phyloP scores from a whole-genome alignment of 2,329 filamentous ascomycete genomes.

The Arthrobotrys sinensis region DNA sequence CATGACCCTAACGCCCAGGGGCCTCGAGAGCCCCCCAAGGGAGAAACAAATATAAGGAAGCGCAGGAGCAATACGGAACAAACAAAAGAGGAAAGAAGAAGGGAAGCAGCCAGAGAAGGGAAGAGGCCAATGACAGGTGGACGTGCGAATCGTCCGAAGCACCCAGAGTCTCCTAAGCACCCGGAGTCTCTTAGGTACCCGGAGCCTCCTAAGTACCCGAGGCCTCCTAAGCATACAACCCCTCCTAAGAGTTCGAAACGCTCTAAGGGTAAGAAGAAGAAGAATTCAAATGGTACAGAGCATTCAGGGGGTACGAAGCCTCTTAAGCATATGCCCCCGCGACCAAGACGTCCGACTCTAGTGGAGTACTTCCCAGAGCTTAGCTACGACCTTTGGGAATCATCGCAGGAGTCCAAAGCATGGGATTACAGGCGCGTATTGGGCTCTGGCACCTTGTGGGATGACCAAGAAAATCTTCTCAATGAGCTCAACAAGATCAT shows the following conservation, averaged over 20 bases:
- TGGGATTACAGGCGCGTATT: conserved; percentile 32
- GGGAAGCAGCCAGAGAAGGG: conserved; percentile 52
- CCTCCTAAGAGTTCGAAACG: neutral
- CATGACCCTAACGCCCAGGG: neutral
- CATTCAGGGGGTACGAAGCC: neutral
- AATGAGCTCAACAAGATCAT: conserved; percentile 40
- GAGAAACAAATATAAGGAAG: neutral
- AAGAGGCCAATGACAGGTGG: conserved; percentile 62
- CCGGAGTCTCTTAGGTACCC: too few relatives aligned
- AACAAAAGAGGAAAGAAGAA: conserved; percentile 59
- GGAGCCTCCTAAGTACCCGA: neutral
- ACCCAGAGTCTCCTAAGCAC: neutral
- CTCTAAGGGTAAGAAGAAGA: neutral
- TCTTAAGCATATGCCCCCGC: neutral
- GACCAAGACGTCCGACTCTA: neutral
- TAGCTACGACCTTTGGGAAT: conserved; percentile 25
- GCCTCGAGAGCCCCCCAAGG: neutral
- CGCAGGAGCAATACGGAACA: neutral
- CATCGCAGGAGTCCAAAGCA: conserved; percentile 24
- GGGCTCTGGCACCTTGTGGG: conserved; percentile 37
- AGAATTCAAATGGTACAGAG: neutral
- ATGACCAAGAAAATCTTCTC: conserved; percentile 29
- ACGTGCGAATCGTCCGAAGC: conserved; percentile 65
- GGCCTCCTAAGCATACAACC: neutral
- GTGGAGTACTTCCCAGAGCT: neutral